Base-by-base conservation (phyloP, 495 filamentous ascomycete species). In the Penicillium tannophilum region DNA sequence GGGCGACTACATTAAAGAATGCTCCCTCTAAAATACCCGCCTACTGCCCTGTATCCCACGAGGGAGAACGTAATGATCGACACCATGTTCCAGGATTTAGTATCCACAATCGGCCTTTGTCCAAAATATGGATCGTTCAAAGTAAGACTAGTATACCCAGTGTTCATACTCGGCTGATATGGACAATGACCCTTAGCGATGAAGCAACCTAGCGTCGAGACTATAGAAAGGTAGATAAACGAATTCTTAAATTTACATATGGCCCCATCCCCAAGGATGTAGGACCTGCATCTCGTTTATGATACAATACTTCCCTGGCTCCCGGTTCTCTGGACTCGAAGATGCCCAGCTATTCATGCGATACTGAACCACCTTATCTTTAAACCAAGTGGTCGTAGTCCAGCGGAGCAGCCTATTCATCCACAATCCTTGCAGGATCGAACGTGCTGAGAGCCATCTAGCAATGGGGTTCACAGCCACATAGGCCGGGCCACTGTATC, bases 271-370 rank as follows among this genome's bases (percentile, higher is more conserved):
- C 69, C 88, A 89, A 49, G 78, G 61, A 63, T 84, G 81, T 59
- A 93, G 74, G 39, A 94, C 82, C 69, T 94, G 90, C 90, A 93
- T 93, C 76, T 92, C 90, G 73, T 93, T 86, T 51, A 93, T 84
- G 54, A 92, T 73, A 67, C 90, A 94, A 49, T 82, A 80, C 45
- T 75, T 74, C n/a, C 84, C 88, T 1, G 69, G 77, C 60, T 90
- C 86, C 12, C 75, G 62, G 33, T 73, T 72, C 42, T 75, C 56
- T 17, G 61, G 48, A 20, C 65, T 73, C 41, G 72, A 70, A 30
- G 68, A 67, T 45, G 68, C 52, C 76, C 80, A 79, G 41, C 69
- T 70, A 48, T 74, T 68, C 16, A 83, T 47, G 45, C 75, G 66
- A 9, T 76, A 64, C 8, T 63, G 71, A 28, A 84, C 69, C 4